Percentiles rank a stretch among this genome's conserved stretches.
Conservation (phyloP, 352 stramenopile species). For the Elongisporangium prolatum region DNA sequence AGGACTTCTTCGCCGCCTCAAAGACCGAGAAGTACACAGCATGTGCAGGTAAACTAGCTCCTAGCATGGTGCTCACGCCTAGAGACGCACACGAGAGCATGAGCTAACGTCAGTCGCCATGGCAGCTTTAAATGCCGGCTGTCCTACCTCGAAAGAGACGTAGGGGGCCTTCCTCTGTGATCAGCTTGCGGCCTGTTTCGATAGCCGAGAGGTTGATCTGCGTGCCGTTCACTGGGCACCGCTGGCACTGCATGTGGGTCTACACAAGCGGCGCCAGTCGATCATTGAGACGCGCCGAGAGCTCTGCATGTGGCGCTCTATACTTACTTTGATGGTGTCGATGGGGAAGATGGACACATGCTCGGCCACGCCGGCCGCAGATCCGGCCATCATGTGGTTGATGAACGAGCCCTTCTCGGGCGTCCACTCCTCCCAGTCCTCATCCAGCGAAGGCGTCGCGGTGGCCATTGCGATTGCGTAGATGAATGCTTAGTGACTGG, state of each 20-base stretch:
- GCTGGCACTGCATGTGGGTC: conserved; percentile 95
- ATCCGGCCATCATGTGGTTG: conserved; percentile 94
- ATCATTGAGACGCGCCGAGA: background rate
- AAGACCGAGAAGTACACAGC: conserved; percentile 93
- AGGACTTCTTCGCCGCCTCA: conserved; percentile 81
- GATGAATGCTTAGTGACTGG: conserved; percentile 1
- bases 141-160: conserved; percentile 89
- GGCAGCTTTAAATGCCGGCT: too few species aligned
- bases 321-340: conserved; percentile 75
- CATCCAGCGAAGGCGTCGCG: conserved; percentile 36
- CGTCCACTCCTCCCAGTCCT: conserved; percentile 94
- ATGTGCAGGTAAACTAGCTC: conserved; percentile 96
- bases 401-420: conserved; percentile 92
- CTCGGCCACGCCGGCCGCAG: conserved; percentile 94
- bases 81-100: background rate
- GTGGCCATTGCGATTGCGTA: conserved; percentile 9
- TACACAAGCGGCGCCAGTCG: conserved; percentile 43
- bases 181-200: conserved; percentile 55
- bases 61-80: conserved; percentile 96
- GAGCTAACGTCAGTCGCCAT: too few species aligned
- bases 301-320: background rate
- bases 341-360: conserved; percentile 98
- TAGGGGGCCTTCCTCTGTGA: conserved; percentile 61
- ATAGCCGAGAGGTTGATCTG: conserved; percentile 48
- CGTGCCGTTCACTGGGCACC: conserved; percentile 63